Evolutionary conservation across 2,329 filamentous ascomycete species (phyloP).

Genomic region (Cytospora leucostoma): DNA sequence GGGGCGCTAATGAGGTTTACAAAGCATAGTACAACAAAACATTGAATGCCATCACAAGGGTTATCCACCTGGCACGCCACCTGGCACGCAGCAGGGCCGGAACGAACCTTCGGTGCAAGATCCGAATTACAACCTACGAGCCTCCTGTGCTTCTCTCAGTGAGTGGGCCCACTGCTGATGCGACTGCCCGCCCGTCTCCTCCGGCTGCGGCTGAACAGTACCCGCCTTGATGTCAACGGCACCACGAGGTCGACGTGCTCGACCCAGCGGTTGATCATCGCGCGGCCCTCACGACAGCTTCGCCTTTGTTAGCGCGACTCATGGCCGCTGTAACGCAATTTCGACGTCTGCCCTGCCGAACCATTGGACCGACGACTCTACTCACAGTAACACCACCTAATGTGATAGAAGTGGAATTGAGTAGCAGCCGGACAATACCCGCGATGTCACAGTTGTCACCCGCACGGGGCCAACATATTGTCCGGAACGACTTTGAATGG

Average conservation of each 20-base stretch:
- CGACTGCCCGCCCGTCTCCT: background rate
- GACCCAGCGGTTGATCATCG: background rate
- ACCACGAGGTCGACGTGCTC: background rate
- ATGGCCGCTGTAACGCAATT: slow-evolving; percentile 11
- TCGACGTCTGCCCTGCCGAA: background rate
- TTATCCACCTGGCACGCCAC: background rate
- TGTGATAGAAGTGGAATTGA: background rate
- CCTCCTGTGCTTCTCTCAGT: background rate
- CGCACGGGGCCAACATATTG: background rate
- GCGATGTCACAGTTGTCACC: background rate
- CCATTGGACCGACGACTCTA: background rate
- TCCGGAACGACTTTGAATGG: background rate
- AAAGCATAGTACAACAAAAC: background rate
- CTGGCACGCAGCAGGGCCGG: background rate
- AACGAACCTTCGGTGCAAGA: background rate
- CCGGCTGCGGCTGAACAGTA: background rate
- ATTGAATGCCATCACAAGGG: background rate
- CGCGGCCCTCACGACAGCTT: background rate
- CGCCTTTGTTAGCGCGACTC: slow-evolving; percentile 4
- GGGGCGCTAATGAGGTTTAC: background rate
- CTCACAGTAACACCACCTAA: background rate
- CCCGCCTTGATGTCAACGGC: background rate
- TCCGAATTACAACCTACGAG: background rate
- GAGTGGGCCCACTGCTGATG: background rate
- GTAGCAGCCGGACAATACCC: background rate